A percentile compares a stretch with the other conserved stretches of the same genome.
phyloP scores from a whole-genome alignment of 2,329 filamentous ascomycete species.

The Alternaria solani region DNA sequence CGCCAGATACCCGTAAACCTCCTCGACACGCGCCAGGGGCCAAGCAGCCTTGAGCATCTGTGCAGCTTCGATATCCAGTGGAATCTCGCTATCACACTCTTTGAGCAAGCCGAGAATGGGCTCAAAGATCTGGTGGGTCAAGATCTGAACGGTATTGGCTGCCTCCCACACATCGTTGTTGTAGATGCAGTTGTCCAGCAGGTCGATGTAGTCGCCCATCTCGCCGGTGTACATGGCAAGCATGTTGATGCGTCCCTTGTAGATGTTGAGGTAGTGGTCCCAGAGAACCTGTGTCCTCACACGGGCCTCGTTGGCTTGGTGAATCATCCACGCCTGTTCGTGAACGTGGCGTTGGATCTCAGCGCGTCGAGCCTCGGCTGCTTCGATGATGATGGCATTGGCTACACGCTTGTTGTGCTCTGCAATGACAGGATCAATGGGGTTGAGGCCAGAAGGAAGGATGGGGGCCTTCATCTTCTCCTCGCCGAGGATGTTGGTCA shows the following conservation, averaged over 20 bases:
- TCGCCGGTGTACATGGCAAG: conserved; percentile 8
- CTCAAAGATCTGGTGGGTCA: conserved; percentile 2
- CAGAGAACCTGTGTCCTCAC: neutral
- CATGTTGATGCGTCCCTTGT: conserved; percentile 4
- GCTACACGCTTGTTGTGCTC: conserved; percentile 8
- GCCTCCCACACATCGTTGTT: neutral
- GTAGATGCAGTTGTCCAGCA: neutral
- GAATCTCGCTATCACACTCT: conserved; percentile 7
- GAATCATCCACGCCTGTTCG: neutral
- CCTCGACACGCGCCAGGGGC: conserved; percentile 6
- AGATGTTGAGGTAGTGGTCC: neutral
- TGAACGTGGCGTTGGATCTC: neutral
- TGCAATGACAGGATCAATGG: conserved; percentile 10
- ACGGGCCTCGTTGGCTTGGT: neutral
- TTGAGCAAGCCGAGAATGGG: conserved; percentile 7
- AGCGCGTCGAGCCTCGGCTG: neutral
- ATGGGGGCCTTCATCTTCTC: conserved; percentile 10
- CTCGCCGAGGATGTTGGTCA: conserved; percentile 7
- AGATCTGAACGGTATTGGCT: neutral
- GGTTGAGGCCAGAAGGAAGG: conserved; percentile 13
- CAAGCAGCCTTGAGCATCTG: conserved; percentile 4
- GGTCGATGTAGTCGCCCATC: neutral
- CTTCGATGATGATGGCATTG: neutral
- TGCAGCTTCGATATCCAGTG: conserved; percentile 13
- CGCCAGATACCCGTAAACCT: neutral